phyloP scores from a whole-genome alignment of 768 basidiomycete genomes.

The Ramaria rubella region DNA sequence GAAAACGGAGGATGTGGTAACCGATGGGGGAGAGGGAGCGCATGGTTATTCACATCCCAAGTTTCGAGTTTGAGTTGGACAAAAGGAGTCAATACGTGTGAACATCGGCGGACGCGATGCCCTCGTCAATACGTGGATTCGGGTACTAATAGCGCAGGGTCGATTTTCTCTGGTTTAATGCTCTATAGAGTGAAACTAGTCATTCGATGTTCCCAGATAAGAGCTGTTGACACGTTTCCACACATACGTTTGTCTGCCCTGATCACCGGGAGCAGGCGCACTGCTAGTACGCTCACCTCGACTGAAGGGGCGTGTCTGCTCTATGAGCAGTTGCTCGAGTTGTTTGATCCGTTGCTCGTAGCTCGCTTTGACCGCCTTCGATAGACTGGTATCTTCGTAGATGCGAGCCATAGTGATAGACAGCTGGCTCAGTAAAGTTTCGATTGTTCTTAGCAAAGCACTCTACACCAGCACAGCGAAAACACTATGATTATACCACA shows the following conservation, averaged over 20 bases:
- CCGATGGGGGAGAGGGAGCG: too few species aligned
- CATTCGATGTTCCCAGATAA: neutral
- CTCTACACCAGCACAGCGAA: neutral
- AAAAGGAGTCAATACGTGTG: too few species aligned
- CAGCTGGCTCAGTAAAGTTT: neutral
- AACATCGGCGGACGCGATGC: too few species aligned
- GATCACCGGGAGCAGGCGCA: too few species aligned
- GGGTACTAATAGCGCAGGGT: too few species aligned
- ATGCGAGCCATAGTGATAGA: neutral
- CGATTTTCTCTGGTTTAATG: too few species aligned
- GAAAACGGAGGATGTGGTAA: too few species aligned
- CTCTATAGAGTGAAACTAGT: too few species aligned
- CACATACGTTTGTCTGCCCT: neutral
- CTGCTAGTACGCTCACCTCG: too few species aligned
- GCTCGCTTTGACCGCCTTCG: conserved; percentile 1
- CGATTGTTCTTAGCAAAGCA: neutral
- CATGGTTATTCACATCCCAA: too few species aligned
- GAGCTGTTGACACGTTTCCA: neutral
- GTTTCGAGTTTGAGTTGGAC: too few species aligned
- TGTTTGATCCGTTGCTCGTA: conserved; percentile 3
- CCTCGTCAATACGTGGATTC: too few species aligned
- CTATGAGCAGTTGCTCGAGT: neutral
- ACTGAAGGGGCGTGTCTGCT: neutral
- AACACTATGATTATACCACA: neutral
- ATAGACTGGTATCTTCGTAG: conserved; percentile 2